Base-by-base conservation (phyloP, 1,139 yeast species). In the Yamadazyma oceani region DNA sequence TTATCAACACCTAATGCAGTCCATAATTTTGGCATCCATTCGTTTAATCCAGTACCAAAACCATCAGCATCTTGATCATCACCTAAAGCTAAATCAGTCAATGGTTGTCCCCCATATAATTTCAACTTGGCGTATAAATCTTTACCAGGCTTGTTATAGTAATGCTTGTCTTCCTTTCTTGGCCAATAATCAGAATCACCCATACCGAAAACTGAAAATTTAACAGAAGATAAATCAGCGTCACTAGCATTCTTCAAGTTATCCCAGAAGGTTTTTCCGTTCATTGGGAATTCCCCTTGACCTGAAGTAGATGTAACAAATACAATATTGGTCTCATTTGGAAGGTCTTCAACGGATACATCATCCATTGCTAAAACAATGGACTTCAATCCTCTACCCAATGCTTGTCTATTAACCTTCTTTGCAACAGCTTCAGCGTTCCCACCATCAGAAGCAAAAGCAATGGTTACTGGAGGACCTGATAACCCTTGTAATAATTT, bases 51-150 rank as follows among this genome's bases (percentile, higher is more conserved):
- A 26, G 97, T 90, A 49, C 82, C 82, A 64, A 74, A 89, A 13
- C 97, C 97, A 68, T 90, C 97, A 28, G 95, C 95, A 60, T 87
- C 97, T 66, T 92, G 97, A 57, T 90, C 97, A 62, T 90, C 97
- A 63, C 97, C 97, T 37, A 86, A 72, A 11, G 96, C 97, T 34
- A 89, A 62, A 9, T 85, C 88, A 40, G 80, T 76, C 40, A 90
- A 67, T 42, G 78, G 81, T 43, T 74, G 78, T 43, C 85, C 96
- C 32, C 95, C 92, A 42, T 87, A 73, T 43, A 84, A 67, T 46
- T 68, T 68, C 45, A 90, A 65, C 49, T 84, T 81, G 46, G 75
- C 76, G 55, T 64, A 69, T 44, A 90, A 66, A 58, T 89, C 97
- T 51, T 75, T 75, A 23, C 83, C 78, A n/a, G 97, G 97, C 61